These are phyloP conservation scores for Eucalyptus tenuipes DNA, from an alignment of 345 rosid species.

Conservation along the genomic window DNA sequence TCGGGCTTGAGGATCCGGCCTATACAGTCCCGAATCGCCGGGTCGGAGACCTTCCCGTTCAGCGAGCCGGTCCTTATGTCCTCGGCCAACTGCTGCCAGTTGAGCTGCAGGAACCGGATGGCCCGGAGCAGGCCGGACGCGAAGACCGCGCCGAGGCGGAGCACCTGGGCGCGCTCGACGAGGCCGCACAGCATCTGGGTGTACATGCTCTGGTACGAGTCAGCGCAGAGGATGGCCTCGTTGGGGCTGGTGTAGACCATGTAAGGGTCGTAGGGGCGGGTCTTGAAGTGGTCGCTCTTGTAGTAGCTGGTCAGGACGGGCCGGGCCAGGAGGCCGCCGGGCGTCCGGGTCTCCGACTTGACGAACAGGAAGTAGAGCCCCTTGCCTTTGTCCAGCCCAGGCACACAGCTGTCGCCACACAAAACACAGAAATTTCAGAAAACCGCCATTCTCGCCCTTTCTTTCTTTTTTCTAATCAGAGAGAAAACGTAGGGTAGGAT, in stretches of 20 bases:
- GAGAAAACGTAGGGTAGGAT: background rate
- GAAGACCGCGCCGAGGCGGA: constrained; percentile 84
- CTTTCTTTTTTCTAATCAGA: background rate
- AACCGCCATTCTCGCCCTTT: background rate
- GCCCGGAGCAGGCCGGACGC: constrained; percentile 93
- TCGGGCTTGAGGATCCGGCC: constrained; percentile 37
- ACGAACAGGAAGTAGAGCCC: constrained; percentile 78
- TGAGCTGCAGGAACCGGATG: constrained; percentile 74
- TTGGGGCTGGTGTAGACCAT: constrained; percentile 88
- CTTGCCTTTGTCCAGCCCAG: constrained; percentile 85
- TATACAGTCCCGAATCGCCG: constrained; percentile 29
- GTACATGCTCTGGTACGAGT: constrained; percentile 96
- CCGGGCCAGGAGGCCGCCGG: constrained; percentile 78
- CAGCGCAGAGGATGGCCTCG: constrained; percentile 82
- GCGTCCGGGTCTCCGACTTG: constrained; percentile 82
- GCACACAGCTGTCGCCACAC: constrained; percentile 47
- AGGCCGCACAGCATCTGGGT: constrained; percentile 88
- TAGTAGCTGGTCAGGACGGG: constrained; percentile 97
- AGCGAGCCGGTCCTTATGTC: constrained; percentile 60
- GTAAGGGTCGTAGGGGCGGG: constrained; percentile 78
- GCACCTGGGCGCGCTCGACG: constrained; percentile 57
- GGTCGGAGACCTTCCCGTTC: constrained; percentile 35
- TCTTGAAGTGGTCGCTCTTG: constrained; percentile 82
- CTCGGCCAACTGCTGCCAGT: constrained; percentile 49
- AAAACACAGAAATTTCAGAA: background rate